Conservation (phyloP, 202 grass and related monocot genomes). For the Panicum virgatum region DNA sequence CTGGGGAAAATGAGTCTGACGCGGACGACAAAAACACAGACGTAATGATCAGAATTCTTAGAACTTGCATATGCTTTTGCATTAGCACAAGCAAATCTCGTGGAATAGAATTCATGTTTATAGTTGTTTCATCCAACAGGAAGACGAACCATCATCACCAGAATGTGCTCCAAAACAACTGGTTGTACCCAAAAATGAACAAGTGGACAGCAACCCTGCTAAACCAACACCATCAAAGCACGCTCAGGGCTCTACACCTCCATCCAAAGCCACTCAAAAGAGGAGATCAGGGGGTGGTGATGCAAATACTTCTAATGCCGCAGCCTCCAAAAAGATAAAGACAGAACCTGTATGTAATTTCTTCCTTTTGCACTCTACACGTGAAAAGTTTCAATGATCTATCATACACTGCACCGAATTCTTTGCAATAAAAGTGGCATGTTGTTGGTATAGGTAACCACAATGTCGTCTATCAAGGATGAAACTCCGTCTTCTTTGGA, state of each 20-base stretch:
- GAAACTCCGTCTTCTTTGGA: slow-evolving; percentile 42
- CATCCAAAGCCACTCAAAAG: slow-evolving; percentile 69
- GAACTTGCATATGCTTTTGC: slow-evolving; percentile 7
- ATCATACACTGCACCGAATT: not conserved
- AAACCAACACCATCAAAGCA: slow-evolving; percentile 40
- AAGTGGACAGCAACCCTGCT: slow-evolving; percentile 50
- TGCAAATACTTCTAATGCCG: slow-evolving; percentile 45
- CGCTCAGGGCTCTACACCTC: slow-evolving; percentile 31
- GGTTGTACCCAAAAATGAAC: slow-evolving; percentile 58
- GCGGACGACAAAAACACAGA: slow-evolving; percentile 58
- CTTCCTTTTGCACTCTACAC: not conserved
- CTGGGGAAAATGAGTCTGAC: slow-evolving; percentile 65
- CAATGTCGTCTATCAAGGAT: slow-evolving; percentile 45
- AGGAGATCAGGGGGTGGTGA: slow-evolving; percentile 57
- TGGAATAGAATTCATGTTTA: slow-evolving; percentile 25
- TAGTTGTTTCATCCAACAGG: slow-evolving; percentile 50
- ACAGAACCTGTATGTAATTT: slow-evolving; percentile 60
- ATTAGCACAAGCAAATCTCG: slow-evolving; percentile 12
- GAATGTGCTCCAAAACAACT: slow-evolving; percentile 61
- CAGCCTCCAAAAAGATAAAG: slow-evolving; percentile 58
- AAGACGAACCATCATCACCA: slow-evolving; percentile 57
- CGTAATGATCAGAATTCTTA: slow-evolving; percentile 42
- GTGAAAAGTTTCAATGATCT: slow-evolving; percentile 29
- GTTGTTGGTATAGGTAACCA: slow-evolving; percentile 40
- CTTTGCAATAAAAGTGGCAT: slow-evolving; percentile 14